Percentiles rank a stretch among this genome's conserved stretches.
Conservation (phyloP, 768 basidiomycete species). For the Imleria badia region DNA sequence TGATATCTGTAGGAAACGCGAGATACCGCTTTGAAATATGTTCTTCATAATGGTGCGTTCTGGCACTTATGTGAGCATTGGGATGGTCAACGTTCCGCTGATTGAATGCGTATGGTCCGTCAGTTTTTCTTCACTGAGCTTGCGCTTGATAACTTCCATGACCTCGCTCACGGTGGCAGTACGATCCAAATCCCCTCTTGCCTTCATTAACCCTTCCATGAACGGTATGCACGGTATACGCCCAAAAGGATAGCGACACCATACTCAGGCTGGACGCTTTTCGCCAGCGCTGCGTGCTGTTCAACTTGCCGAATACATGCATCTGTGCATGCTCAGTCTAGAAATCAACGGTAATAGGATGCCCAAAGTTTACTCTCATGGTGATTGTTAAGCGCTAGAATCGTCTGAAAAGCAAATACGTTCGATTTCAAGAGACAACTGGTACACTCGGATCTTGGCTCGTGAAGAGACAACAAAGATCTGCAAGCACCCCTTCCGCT, state of each 20-base stretch:
- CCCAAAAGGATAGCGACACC: constrained; percentile 91
- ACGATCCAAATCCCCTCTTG: constrained; percentile 89
- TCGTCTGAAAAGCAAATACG: no score
- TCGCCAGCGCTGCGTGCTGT: no score
- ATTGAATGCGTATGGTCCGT: constrained; percentile 65
- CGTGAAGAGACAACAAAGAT: no score
- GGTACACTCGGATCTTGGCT: no score
- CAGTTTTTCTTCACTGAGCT: constrained; percentile 86
- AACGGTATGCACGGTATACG: constrained; percentile 88
- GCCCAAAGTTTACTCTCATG: no score
- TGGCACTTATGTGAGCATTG: constrained; percentile 47
- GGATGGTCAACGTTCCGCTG: background rate
- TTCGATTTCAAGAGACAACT: no score
- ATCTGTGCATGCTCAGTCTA: no score
- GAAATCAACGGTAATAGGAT: no score
- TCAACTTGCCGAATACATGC: no score
- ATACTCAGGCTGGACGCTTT: constrained; percentile 77
- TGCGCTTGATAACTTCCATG: constrained; percentile 90
- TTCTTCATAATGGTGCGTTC: constrained; percentile 94
- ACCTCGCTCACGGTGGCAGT: constrained; percentile 75
- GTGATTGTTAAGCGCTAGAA: no score
- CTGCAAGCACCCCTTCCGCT: no score
- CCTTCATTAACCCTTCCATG: constrained; percentile 86
- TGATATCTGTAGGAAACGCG: constrained; percentile 63
- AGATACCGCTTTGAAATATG: constrained; percentile 71